Percentiles rank a stretch among this genome's conserved stretches.
Conservation (phyloP, 306 rosid species). For the Ochetophila trinervis region DNA sequence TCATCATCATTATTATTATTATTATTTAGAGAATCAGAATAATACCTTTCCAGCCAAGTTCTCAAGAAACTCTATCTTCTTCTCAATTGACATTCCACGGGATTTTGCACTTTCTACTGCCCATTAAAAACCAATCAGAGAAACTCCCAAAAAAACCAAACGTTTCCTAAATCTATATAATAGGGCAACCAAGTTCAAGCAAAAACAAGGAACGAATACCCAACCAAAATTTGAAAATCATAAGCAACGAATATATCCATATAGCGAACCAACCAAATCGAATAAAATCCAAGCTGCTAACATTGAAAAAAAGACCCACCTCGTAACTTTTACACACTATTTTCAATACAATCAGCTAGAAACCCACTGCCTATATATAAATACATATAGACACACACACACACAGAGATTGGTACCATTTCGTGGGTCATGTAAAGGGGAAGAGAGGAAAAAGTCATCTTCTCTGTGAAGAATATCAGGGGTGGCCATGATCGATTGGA, state of each 20-base stretch:
- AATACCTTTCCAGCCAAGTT: constrained; percentile 70
- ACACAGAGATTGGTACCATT: constrained; percentile 29
- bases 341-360: not conserved
- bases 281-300: not conserved
- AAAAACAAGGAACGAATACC: too few relatives aligned
- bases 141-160: not conserved
- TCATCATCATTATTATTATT: too few relatives aligned
- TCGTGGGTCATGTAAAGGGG: constrained; percentile 30
- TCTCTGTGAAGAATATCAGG: constrained; percentile 44
- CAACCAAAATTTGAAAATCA: not conserved
- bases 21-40: not conserved
- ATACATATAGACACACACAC: not conserved
- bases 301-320: too few relatives aligned
- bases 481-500: constrained; percentile 45
- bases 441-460: constrained; percentile 32
- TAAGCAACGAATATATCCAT: not conserved
- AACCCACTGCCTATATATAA: not conserved
- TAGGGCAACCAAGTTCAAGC: not conserved
- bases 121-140: constrained; percentile 23
- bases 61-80: constrained; percentile 78
- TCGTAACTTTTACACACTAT: not conserved
- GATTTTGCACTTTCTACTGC: constrained; percentile 50
- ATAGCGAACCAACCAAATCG: not conserved
- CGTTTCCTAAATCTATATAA: not conserved
- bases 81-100: constrained; percentile 67